These are phyloP conservation scores for Fragilaria crotonensis DNA, from an alignment of 108 stramenopile species.

Conservation along the genomic window DNA sequence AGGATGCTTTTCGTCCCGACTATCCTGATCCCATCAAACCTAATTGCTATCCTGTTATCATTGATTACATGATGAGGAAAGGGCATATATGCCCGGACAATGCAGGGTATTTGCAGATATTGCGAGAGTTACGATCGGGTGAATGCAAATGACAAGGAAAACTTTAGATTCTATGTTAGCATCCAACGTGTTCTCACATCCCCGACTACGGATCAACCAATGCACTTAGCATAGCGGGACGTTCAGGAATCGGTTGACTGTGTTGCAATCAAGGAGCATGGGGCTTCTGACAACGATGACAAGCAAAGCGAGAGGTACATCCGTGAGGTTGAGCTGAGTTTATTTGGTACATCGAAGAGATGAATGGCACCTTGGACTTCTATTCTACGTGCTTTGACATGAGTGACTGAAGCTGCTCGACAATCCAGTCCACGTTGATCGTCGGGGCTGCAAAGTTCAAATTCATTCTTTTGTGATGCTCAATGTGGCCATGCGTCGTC, in stretches of 20 bases:
- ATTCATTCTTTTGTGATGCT: conserved; percentile 30
- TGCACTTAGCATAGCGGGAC: too few relatives aligned
- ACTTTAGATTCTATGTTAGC: too few relatives aligned
- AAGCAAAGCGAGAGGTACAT: too few relatives aligned
- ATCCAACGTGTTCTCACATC: too few relatives aligned
- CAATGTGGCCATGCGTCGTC: conserved; percentile 25
- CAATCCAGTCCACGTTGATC: conserved; percentile 23
- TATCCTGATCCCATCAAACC: conserved; percentile 82
- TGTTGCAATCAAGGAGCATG: too few relatives aligned
- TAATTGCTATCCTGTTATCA: conserved; percentile 80
- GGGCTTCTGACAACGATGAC: too few relatives aligned
- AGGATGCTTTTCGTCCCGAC: conserved; percentile 42
- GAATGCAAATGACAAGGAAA: conserved; percentile 45
- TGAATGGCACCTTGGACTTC: too few relatives aligned
- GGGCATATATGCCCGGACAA: conserved; percentile 53
- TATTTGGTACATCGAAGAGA: too few relatives aligned
- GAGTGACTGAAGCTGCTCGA: not conserved
- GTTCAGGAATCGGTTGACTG: too few relatives aligned
- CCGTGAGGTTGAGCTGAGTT: too few relatives aligned
- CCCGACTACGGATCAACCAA: too few relatives aligned
- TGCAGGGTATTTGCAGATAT: conserved; percentile 67
- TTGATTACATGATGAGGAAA: conserved; percentile 69
- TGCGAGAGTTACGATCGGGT: conserved; percentile 65
- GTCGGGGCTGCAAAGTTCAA: conserved; percentile 32
- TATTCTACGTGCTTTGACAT: too few relatives aligned